Conservation (phyloP, 805 yeast genomes). For the Cyberlindnera sargentensis region DNA sequence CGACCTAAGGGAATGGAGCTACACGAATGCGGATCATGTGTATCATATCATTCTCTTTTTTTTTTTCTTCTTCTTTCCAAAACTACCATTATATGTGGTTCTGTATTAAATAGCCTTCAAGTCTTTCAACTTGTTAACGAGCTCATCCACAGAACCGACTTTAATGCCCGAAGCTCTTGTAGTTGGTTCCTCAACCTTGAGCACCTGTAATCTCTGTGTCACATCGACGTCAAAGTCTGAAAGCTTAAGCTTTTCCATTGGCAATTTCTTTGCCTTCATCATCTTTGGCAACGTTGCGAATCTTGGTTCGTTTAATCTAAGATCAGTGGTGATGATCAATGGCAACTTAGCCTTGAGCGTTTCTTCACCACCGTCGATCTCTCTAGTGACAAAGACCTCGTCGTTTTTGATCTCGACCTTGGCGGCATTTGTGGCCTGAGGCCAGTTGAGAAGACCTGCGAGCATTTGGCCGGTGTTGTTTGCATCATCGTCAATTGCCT, state of each 20-base stretch:
- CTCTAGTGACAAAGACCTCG: slow-evolving; percentile 70
- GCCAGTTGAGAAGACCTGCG: slow-evolving; percentile 91
- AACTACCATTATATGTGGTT: too few species aligned
- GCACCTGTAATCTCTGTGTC: slow-evolving; percentile 54
- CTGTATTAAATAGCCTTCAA: slow-evolving; percentile 20
- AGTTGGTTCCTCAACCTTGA: slow-evolving; percentile 82
- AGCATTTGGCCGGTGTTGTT: slow-evolving; percentile 96
- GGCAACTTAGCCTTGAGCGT: slow-evolving; percentile 75
- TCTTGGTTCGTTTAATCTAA: slow-evolving; percentile 91
- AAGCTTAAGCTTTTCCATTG: slow-evolving; percentile 59
- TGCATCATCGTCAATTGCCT: slow-evolving; percentile 92
- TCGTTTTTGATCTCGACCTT: slow-evolving; percentile 61
- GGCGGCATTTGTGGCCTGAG: slow-evolving; percentile 93
- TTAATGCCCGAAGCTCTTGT: slow-evolving; percentile 74
- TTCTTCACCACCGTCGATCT: slow-evolving; percentile 93
- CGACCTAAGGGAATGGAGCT: too few species aligned
- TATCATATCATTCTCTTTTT: too few species aligned
- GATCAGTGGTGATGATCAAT: slow-evolving; percentile 82
- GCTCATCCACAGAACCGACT: slow-evolving; percentile 76
- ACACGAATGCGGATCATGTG: too few species aligned
- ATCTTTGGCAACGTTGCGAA: slow-evolving; percentile 93
- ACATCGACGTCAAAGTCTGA: slow-evolving; percentile 63
- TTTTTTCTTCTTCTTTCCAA: too few species aligned
- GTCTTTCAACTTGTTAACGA: slow-evolving; percentile 71
- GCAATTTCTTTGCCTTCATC: slow-evolving; percentile 98